These are phyloP conservation scores for Eucalyptus erythrocorys DNA, from an alignment of 345 rosid species.

Conservation along the genomic window DNA sequence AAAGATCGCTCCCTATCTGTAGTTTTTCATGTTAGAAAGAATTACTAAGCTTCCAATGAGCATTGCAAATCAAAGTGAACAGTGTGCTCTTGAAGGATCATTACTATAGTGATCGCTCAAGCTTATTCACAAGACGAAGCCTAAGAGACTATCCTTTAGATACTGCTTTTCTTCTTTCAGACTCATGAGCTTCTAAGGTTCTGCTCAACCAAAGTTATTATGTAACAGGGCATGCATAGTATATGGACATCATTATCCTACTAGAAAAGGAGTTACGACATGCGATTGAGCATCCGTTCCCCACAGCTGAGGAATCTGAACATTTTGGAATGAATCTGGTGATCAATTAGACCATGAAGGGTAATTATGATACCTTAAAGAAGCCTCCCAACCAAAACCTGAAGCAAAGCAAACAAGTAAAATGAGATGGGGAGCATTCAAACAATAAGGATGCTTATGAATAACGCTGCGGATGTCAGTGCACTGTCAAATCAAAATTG, in stretches of 20 bases:
- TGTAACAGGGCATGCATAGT: background rate
- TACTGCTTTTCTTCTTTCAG: background rate
- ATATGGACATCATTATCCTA: background rate
- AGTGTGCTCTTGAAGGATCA: background rate
- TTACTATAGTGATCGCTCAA: background rate
- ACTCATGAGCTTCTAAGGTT: background rate
- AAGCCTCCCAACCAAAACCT: slow-evolving; percentile 93
- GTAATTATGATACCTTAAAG: slow-evolving; percentile 55
- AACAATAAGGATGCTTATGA: background rate
- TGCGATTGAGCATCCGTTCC: background rate
- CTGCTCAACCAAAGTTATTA: background rate
- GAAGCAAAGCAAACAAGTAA: background rate
- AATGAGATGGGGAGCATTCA: background rate
- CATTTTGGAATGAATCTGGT: background rate
- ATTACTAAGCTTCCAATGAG: slow-evolving; percentile 2
- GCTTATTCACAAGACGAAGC: background rate
- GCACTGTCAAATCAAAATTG: background rate
- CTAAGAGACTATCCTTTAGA: background rate
- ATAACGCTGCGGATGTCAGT: background rate
- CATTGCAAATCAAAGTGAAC: background rate
- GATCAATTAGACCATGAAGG: background rate
- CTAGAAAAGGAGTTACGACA: background rate
- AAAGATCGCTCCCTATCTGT: slow-evolving; percentile 77
- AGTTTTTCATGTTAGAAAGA: slow-evolving; percentile 8
- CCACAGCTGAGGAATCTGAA: background rate